Evolutionary conservation across 495 filamentous ascomycete species (phyloP), one percentile per base, ranked within the genome.

Genomic region (Penicillium roqueforti): DNA sequence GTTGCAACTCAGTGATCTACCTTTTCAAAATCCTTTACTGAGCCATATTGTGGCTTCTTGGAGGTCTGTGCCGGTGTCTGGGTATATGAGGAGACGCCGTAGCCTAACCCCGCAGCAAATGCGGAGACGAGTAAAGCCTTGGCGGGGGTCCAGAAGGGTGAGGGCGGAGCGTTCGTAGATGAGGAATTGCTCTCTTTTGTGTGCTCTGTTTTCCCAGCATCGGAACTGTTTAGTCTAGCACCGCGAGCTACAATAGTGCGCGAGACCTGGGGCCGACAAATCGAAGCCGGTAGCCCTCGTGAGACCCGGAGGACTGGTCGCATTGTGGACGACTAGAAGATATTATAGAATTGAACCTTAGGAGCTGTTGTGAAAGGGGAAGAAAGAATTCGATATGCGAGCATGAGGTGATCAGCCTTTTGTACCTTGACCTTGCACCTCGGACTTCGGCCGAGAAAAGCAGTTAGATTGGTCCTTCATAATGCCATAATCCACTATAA

Each of bases 1-100:
- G 42, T 65, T 66, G 7, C 46, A 23, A 37, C 22, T 32, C 3
- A 6, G 9, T 1, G 11, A 14, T 16, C 20, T 54, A 77, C 76
- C 65, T 73, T 75, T 43, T 68, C 64, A 38, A 76, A 76, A 26
- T 77, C 69, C 23, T 67, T 60, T n/a, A 55, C 36, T 19, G 69
- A 68, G 23, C 73, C 76, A 60, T 77, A 78, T 31, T 64, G 60
- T 13, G 72, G 68, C 34, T 63, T 55, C 13, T 57, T 56, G 3
- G 54, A 8, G 1, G 38, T 39, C 23, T 53, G 32, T 44, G 58
- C 46, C 0, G 61, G 44, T 32, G 48, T 25, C 23, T 68, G 55
- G 39, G 39, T 60, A 28, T 54, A 65, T 13, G 48, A 47, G 9
- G 71, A 68, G n/a, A 59, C 66, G n/a, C 61, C 60, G 41, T 74